A percentile compares a stretch with the other conserved stretches of the same genome.
Conservation (phyloP, 2,329 filamentous ascomycete species). For the Aspergillus fumigatus region DNA sequence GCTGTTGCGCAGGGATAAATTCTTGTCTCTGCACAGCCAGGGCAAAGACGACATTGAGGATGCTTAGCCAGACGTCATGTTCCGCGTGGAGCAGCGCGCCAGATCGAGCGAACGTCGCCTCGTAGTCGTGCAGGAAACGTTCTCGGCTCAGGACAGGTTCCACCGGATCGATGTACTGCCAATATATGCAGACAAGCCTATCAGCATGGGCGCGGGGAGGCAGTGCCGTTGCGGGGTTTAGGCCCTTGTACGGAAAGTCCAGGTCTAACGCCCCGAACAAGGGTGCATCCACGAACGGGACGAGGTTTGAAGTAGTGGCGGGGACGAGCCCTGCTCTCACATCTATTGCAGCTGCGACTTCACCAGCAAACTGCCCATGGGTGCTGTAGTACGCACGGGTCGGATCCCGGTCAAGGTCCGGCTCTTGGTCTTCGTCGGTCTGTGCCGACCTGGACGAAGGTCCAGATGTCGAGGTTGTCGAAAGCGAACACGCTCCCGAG, state of each 20-base stretch:
- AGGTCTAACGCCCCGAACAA: constrained; percentile 14
- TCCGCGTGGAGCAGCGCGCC: background rate
- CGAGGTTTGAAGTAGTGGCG: constrained; percentile 1
- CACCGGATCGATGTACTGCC: constrained; percentile 12
- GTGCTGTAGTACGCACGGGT: constrained; percentile 8
- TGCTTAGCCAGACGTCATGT: constrained; percentile 5
- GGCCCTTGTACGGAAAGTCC: background rate
- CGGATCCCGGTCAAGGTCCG: background rate
- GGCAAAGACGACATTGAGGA: constrained; percentile 15
- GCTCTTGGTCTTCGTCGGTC: background rate
- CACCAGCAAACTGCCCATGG: constrained; percentile 14
- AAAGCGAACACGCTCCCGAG: background rate
- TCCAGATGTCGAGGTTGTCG: background rate
- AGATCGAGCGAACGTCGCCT: background rate
- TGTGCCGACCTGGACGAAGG: background rate
- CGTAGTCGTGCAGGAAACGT: constrained; percentile 9
- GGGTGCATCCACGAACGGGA: constrained; percentile 18
- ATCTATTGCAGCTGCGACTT: constrained; percentile 14
- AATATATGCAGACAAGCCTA: constrained; percentile 14
- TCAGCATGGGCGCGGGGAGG: constrained; percentile 13
- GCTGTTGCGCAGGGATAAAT: constrained; percentile 1
- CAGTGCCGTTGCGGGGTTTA: background rate
- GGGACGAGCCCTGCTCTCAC: constrained; percentile 8
- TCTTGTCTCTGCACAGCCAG: constrained; percentile 16
- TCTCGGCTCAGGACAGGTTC: constrained; percentile 12